These are phyloP conservation scores for Ophiostoma angusticollis DNA, from an alignment of 2,329 filamentous ascomycete genomes.

Conservation along the genomic window DNA sequence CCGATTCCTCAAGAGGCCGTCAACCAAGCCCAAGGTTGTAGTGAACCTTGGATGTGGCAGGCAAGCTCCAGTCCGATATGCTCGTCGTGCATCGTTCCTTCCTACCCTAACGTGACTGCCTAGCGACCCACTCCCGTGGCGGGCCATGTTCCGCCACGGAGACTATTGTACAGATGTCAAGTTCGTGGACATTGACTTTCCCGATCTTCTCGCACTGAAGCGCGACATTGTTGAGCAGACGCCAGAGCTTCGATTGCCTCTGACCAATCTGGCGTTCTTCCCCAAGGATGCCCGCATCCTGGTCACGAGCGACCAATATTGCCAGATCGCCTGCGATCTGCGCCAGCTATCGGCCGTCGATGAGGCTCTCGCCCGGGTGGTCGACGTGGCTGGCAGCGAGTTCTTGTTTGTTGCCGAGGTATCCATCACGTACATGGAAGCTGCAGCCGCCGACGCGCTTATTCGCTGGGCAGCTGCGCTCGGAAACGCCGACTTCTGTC, in stretches of 20 bases:
- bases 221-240: conserved; percentile 52
- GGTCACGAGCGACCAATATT: conserved; percentile 56
- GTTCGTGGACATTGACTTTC: conserved; percentile 82
- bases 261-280: conserved; percentile 32
- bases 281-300: conserved; percentile 35
- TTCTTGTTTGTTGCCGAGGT: conserved; percentile 82
- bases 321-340: conserved; percentile 72
- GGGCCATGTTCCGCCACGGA: conserved; percentile 58
- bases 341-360: conserved; percentile 52
- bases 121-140: conserved; percentile 83
- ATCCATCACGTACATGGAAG: conserved; percentile 82
- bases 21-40: conserved; percentile 53
- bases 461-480: conserved; percentile 65
- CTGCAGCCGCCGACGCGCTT: conserved; percentile 56
- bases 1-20: conserved; percentile 48
- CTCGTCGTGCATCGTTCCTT: neutral
- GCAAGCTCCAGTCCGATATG: too few species aligned
- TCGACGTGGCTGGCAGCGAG: conserved; percentile 44
- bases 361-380: conserved; percentile 41
- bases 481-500: conserved; percentile 55
- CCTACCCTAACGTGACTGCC: neutral
- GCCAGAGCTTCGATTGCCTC: conserved; percentile 40
- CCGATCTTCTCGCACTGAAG: conserved; percentile 65
- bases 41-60: conserved; percentile 84
- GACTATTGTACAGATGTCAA: conserved; percentile 42